Percentiles rank a stretch among this genome's conserved stretches.
Conservation (phyloP, 2,329 filamentous ascomycete genomes). For the Diaporthe citriasiana region DNA sequence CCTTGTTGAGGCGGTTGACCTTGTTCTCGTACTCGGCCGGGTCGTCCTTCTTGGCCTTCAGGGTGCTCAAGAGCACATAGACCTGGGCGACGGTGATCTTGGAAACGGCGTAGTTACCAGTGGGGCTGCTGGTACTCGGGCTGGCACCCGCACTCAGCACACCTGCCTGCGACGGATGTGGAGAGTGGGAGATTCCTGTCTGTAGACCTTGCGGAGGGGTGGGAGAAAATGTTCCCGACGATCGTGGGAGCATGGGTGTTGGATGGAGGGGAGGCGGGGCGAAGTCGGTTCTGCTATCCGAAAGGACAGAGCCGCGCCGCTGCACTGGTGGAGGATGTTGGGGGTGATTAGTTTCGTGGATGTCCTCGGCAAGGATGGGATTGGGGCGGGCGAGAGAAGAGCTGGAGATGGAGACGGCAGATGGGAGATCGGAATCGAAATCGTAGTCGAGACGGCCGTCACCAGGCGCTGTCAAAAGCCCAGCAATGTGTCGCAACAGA, state of each 20-base stretch:
- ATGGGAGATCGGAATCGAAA: slow-evolving; percentile 8
- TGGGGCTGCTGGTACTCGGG: slow-evolving; percentile 74
- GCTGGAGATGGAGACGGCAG: background rate
- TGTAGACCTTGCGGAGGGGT: slow-evolving; percentile 71
- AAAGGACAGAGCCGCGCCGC: slow-evolving; percentile 48
- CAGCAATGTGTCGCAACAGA: background rate
- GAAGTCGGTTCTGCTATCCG: slow-evolving; percentile 50
- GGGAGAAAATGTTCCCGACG: slow-evolving; percentile 75
- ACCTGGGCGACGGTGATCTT: slow-evolving; percentile 97
- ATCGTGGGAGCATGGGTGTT: slow-evolving; percentile 69
- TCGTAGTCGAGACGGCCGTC: slow-evolving; percentile 22
- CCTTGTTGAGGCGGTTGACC: slow-evolving; percentile 92
- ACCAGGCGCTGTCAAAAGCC: slow-evolving; percentile 1
- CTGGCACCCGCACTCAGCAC: slow-evolving; percentile 72
- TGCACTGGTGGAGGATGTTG: slow-evolving; percentile 32
- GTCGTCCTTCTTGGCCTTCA: slow-evolving; percentile 92
- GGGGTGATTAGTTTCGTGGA: slow-evolving; percentile 8
- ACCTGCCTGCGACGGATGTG: slow-evolving; percentile 69
- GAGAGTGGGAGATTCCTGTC: slow-evolving; percentile 69
- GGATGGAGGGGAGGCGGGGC: slow-evolving; percentile 44
- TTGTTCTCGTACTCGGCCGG: slow-evolving; percentile 93
- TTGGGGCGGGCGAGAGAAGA: slow-evolving; percentile 2
- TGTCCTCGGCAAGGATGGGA: slow-evolving; percentile 13
- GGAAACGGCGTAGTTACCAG: slow-evolving; percentile 77
- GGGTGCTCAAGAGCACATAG: slow-evolving; percentile 91